phyloP scores from a whole-genome alignment of 148 eudicot genomes.

The Selenicereus undatus region DNA sequence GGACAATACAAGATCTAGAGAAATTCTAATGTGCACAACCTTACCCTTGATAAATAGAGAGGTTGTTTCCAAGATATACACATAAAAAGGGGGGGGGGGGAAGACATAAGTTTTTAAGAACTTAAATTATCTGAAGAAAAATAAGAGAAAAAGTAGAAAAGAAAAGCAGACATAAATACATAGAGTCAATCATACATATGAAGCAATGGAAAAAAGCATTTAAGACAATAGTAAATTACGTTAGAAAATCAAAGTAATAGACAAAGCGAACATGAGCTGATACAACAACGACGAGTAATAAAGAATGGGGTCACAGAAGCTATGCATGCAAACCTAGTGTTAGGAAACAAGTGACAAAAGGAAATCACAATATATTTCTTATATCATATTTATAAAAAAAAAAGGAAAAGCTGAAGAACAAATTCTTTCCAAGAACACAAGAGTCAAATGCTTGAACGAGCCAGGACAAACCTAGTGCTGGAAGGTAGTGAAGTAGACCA shows the following conservation, averaged over 20 bases:
- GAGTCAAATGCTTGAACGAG: not conserved
- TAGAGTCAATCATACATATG: not conserved
- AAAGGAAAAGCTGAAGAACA: too few relatives aligned
- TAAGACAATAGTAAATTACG: too few relatives aligned
- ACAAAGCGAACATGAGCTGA: not conserved
- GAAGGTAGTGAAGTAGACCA: not conserved
- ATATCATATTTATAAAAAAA: too few relatives aligned
- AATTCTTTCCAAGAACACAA: not conserved
- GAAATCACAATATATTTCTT: not conserved
- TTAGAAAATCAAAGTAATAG: too few relatives aligned
- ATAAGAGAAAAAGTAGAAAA: not conserved
- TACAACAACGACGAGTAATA: not conserved
- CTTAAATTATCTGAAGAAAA: not conserved
- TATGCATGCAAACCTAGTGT: not conserved
- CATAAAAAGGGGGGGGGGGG: not conserved
- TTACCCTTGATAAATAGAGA: not conserved
- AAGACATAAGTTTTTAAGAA: not conserved
- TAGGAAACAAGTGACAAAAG: not conserved
- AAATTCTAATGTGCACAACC: not conserved
- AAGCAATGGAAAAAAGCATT: too few relatives aligned
- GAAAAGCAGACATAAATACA: not conserved
- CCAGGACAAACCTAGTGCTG: not conserved
- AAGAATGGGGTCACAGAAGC: not conserved
- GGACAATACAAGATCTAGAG: not conserved
- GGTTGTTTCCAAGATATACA: not conserved